Conservation (phyloP, 352 stramenopile species). For the Albugo laibachii region DNA sequence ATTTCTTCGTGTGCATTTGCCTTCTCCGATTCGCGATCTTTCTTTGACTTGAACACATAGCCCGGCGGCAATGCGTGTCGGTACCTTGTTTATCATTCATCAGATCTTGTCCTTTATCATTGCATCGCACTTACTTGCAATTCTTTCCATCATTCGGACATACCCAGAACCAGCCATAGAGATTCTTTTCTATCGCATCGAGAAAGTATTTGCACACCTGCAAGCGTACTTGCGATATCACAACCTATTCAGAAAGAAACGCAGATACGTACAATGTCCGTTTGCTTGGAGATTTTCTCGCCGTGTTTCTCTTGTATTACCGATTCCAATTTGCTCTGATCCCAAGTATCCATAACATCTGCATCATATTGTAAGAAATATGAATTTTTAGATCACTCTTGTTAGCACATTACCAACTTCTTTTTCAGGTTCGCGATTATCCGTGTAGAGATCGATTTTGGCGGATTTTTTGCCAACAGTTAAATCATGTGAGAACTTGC, state of each 20-base stretch:
- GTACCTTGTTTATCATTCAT: conserved; percentile 14
- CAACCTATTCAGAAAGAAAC: neutral
- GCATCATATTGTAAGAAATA: neutral
- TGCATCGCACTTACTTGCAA: conserved; percentile 52
- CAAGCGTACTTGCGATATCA: neutral
- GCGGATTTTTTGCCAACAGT: conserved; percentile 71
- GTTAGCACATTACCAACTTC: conserved; percentile 12
- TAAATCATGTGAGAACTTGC: conserved; percentile 81
- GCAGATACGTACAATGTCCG: conserved; percentile 44
- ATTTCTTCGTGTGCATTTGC: conserved; percentile 66
- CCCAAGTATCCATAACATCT: conserved; percentile 77
- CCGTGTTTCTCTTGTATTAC: conserved; percentile 73
- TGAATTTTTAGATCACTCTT: neutral
- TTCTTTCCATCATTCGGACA: conserved; percentile 66
- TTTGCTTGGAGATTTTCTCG: conserved; percentile 59
- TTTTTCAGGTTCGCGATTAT: conserved; percentile 41
- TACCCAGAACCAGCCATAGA: conserved; percentile 84
- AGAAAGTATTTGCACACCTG: conserved; percentile 76
- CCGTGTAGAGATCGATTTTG: conserved; percentile 82
- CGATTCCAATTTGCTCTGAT: conserved; percentile 75
- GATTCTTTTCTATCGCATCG: conserved; percentile 77
- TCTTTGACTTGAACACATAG: conserved; percentile 79
- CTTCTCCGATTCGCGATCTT: conserved; percentile 56
- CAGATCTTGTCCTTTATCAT: conserved; percentile 1
- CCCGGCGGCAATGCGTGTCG: conserved; percentile 73